Percentiles rank a stretch among this genome's conserved stretches.
Evolutionary conservation across 768 basidiomycete species (phyloP).

Genomic region (Tremella fuciformis): DNA sequence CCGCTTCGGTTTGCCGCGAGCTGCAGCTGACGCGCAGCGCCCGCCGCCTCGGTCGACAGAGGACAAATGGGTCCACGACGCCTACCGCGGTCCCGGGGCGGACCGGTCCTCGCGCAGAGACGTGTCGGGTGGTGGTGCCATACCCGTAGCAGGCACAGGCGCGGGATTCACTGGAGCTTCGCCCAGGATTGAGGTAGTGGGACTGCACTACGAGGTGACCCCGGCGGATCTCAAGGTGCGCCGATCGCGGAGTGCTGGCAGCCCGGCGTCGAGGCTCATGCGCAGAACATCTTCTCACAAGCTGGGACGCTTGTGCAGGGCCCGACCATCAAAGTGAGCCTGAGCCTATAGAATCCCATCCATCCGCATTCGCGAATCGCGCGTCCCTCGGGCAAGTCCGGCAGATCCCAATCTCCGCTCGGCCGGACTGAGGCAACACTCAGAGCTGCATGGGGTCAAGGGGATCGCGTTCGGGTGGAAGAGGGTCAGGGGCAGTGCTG

Average conservation of each 20-base stretch:
- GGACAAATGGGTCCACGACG: slow-evolving; percentile 46
- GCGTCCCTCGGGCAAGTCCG: slow-evolving; percentile 3
- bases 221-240: slow-evolving; percentile 82
- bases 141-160: slow-evolving; percentile 30
- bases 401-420: background rate
- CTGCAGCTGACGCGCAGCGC: slow-evolving; percentile 24
- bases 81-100: slow-evolving; percentile 27
- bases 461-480: no score
- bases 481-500: no score
- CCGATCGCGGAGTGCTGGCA: slow-evolving; percentile 13
- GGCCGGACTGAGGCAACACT: no score
- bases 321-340: slow-evolving; percentile 91
- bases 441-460: no score
- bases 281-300: slow-evolving; percentile 81
- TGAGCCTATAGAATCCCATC: slow-evolving; percentile 26
- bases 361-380: slow-evolving; percentile 12
- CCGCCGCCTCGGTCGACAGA: slow-evolving; percentile 47
- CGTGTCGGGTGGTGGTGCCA: slow-evolving; percentile 13
- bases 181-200: slow-evolving; percentile 72
- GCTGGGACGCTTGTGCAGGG: slow-evolving; percentile 89
- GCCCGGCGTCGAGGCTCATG: background rate
- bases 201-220: slow-evolving; percentile 87
- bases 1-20: background rate
- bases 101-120: slow-evolving; percentile 2
- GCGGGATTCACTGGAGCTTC: slow-evolving; percentile 52